These are phyloP conservation scores for Chlorociboria aeruginascens DNA, from an alignment of 495 filamentous ascomycete species.

Conservation along the genomic window DNA sequence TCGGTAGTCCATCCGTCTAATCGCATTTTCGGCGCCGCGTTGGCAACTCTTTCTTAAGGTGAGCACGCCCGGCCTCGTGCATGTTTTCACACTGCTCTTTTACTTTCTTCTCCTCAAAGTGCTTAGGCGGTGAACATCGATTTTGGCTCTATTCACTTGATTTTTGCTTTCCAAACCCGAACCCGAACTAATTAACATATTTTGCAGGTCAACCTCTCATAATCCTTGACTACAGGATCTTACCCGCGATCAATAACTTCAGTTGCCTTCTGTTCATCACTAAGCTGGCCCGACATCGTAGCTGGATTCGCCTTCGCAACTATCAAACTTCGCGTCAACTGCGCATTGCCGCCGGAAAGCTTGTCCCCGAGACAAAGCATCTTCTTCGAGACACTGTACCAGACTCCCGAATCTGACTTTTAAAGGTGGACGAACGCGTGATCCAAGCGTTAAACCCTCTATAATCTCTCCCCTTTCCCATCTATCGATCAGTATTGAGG, in stretches of 20 bases:
- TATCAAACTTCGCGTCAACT: not conserved
- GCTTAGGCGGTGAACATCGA: slow-evolving; percentile 16
- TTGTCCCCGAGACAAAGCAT: slow-evolving; percentile 15
- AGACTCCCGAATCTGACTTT: slow-evolving; percentile 7
- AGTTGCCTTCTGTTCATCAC: no score
- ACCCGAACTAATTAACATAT: no score
- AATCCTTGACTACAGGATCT: no score
- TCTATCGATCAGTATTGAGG: not conserved
- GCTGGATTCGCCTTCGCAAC: no score
- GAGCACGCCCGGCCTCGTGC: slow-evolving; percentile 15
- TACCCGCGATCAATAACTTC: no score
- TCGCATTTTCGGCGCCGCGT: slow-evolving; percentile 4
- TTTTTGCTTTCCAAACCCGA: not conserved
- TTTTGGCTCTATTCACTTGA: not conserved
- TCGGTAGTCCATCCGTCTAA: slow-evolving; percentile 12
- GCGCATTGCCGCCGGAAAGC: slow-evolving; percentile 8
- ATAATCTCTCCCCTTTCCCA: slow-evolving; percentile 6
- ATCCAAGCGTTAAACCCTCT: slow-evolving; percentile 17
- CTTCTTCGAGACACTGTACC: slow-evolving; percentile 7
- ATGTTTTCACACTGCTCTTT: slow-evolving; percentile 8
- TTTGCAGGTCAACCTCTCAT: no score
- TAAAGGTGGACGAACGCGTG: slow-evolving; percentile 18
- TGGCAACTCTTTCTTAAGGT: slow-evolving; percentile 3
- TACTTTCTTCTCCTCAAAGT: not conserved
- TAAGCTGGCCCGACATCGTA: no score